These are phyloP conservation scores for Hexamita inflata DNA, from an alignment of 208 protist species.

Conservation along the genomic window DNA sequence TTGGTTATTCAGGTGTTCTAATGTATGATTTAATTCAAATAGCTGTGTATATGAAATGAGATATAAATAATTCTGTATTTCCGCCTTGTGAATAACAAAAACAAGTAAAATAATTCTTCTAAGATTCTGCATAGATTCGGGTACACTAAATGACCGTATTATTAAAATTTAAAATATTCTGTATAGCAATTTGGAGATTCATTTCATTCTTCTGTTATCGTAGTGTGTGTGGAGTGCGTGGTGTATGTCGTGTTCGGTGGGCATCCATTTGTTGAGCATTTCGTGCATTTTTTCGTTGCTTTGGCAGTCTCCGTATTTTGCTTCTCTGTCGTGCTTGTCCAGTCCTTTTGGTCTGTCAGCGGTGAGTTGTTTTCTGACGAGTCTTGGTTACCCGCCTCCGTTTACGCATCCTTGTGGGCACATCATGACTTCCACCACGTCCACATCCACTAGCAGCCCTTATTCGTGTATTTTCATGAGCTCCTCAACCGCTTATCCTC, in stretches of 20 bases:
- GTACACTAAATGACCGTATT: background rate
- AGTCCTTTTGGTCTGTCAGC: constrained; percentile 31
- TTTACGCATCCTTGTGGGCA: too few species aligned
- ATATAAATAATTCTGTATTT: background rate
- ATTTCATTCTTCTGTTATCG: background rate
- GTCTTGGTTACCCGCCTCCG: too few species aligned
- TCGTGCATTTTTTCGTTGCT: background rate
- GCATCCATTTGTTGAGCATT: background rate
- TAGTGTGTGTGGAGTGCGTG: background rate
- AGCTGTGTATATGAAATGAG: background rate
- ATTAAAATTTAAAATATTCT: too few species aligned
- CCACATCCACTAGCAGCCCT: too few species aligned
- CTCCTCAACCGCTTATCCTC: too few species aligned
- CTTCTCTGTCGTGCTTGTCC: background rate
- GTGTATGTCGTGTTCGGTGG: background rate
- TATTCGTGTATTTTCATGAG: too few species aligned
- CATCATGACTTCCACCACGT: too few species aligned
- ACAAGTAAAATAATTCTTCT: background rate
- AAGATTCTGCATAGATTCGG: background rate
- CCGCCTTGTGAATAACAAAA: background rate
- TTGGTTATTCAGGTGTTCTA: background rate
- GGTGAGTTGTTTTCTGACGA: constrained; percentile 34
- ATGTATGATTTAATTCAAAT: background rate
- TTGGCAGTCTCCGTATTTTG: background rate
- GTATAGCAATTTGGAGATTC: too few species aligned